Conservation (phyloP, 257 asterid genomes). For the Primulina eburnea region DNA sequence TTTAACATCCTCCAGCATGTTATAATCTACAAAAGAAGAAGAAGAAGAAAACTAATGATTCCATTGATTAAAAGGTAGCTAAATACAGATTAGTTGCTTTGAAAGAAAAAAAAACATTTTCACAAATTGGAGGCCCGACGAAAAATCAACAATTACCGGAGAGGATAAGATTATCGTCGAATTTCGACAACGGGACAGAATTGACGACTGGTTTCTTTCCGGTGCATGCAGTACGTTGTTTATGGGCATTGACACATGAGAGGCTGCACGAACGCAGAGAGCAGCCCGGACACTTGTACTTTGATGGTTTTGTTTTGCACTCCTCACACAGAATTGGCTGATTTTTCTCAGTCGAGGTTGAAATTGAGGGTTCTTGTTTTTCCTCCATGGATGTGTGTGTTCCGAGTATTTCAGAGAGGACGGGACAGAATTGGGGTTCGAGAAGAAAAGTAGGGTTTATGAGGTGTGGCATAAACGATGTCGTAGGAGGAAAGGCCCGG, state of each 20-base stretch:
- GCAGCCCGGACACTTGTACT: conserved; percentile 94
- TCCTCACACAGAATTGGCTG: conserved; percentile 51
- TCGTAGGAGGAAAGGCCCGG: too few relatives aligned
- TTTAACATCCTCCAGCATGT: conserved; percentile 88
- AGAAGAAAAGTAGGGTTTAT: conserved; percentile 6
- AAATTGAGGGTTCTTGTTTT: conserved; percentile 16
- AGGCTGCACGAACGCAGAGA: conserved; percentile 83
- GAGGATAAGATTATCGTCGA: conserved; percentile 64
- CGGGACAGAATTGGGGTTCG: background rate
- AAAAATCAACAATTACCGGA: conserved; percentile 44
- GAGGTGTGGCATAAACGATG: background rate
- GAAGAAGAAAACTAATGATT: conserved; percentile 11
- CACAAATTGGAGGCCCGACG: background rate
- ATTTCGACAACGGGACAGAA: conserved; percentile 62
- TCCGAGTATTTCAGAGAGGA: background rate
- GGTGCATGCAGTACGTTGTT: conserved; percentile 65
- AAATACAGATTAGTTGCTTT: background rate
- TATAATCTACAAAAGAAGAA: conserved; percentile 59
- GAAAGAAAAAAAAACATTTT: background rate
- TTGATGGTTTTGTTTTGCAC: conserved; percentile 63
- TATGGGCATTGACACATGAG: conserved; percentile 85
- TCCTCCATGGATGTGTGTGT: conserved; percentile 31
- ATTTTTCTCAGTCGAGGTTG: conserved; percentile 23
- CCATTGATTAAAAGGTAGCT: background rate
- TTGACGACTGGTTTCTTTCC: conserved; percentile 57